Evolutionary conservation across 2,329 filamentous ascomycete species (phyloP), one percentile per base, ranked within the genome.

Genomic region (Penicillium sp.): DNA sequence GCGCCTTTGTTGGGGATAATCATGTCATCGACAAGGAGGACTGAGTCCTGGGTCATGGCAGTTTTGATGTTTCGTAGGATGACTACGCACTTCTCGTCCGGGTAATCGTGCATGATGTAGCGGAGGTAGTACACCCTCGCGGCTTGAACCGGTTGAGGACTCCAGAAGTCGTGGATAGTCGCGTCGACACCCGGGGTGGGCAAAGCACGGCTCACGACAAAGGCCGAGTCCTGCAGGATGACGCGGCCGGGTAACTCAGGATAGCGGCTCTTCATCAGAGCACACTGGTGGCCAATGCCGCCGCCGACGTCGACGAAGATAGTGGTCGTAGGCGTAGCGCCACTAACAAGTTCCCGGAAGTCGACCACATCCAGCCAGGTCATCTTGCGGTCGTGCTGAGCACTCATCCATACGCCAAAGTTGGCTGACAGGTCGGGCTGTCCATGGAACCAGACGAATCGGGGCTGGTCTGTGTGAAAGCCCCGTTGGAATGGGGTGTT

Each of bases 11-110:
- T 60, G 5, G 75, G 72, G 0, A 78, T 47, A 1, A 77, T 71
- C 45, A 74, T 68, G 23, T 79, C 77, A 50, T 77, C 71, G 55
- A 79, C 73, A 7, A 80, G 58, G 24, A 79, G 67, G 8, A 64
- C 57, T 1, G 74, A 76, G 4, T 71, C 65, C 1, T 61, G 55
- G 1, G 56, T 63, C 63, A 77, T 66, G 1, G 73, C 75, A 1
- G 62, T 50, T 1, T 60, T 59, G 3, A 72, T 60, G 12, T 68
- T 62, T 6, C 63, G 62, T 11, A 66, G 47, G 30, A 64, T 62
- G 38, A 57, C 24, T 3, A 52, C 38, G 12, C 56, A 56, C n/a
- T 60, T 57, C 9, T 60, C 59, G 35, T 66, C 64, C 12, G 56
- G 47, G 53, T 59, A 66, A 51, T 66, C 61, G 43, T 68, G 64